phyloP scores from a whole-genome alignment of 306 rosid genomes.

The Sesbania bispinosa region DNA sequence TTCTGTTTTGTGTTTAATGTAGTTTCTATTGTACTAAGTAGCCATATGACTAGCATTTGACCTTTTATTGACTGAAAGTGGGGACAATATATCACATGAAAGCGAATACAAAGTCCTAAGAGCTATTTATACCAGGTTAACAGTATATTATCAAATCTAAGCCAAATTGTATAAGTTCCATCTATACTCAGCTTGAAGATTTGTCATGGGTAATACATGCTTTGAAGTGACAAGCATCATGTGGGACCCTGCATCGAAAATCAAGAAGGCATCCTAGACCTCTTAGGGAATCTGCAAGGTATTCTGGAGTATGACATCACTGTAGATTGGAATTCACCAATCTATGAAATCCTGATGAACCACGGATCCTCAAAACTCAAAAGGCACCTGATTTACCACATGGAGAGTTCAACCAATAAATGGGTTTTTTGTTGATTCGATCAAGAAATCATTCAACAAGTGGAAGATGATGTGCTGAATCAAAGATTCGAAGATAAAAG shows the following conservation, averaged over 20 bases:
- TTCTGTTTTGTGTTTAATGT: neutral
- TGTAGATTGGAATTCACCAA: neutral
- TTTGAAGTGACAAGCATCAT: neutral
- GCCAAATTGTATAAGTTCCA: too few relatives aligned
- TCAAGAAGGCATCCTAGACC: neutral
- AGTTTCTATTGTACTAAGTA: neutral
- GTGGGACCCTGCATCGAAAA: neutral
- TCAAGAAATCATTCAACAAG: neutral
- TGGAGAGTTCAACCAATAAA: neutral
- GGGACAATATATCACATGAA: too few relatives aligned
- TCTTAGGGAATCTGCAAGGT: neutral
- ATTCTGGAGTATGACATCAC: neutral
- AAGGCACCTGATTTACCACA: neutral
- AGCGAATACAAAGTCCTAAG: too few relatives aligned
- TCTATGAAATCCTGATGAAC: neutral
- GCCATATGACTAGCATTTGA: neutral
- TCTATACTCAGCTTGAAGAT: too few relatives aligned
- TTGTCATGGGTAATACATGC: neutral
- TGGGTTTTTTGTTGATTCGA: neutral
- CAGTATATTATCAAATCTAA: too few relatives aligned
- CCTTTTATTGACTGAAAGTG: slow-evolving; percentile 1
- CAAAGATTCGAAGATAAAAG: neutral
- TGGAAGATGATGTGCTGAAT: neutral
- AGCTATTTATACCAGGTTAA: too few relatives aligned
- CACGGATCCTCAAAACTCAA: neutral